A percentile compares a stretch with the other conserved stretches of the same genome.
Conservation (phyloP, 257 asterid species). For the Nicotiana noctiflora region DNA sequence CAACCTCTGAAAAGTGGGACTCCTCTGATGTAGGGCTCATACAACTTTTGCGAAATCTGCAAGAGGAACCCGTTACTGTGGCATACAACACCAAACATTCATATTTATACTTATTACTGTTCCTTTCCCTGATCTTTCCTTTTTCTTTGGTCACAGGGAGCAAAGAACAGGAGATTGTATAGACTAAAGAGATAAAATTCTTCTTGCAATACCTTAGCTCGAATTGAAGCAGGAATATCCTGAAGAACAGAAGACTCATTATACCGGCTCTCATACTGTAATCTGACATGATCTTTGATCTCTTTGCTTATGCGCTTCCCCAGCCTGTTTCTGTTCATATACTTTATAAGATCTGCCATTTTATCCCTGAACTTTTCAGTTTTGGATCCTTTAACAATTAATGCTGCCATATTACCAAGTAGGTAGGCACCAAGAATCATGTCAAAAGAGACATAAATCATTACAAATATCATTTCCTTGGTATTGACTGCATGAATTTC, state of each 20-base stretch:
- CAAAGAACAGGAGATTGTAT: background rate
- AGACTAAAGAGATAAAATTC: background rate
- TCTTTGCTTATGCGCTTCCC: slow-evolving; percentile 45
- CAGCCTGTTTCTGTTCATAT: slow-evolving; percentile 49
- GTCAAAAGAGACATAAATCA: slow-evolving; percentile 65
- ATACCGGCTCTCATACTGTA: slow-evolving; percentile 53
- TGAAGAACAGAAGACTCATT: slow-evolving; percentile 42
- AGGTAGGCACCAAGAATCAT: slow-evolving; percentile 77
- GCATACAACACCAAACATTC: background rate
- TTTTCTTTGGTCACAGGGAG: background rate
- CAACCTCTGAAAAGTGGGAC: slow-evolving; percentile 57
- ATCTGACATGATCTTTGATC: slow-evolving; percentile 51
- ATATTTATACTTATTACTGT: background rate
- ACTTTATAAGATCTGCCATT: slow-evolving; percentile 54
- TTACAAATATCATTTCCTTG: slow-evolving; percentile 77
- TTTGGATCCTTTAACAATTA: slow-evolving; percentile 71
- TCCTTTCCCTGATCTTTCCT: background rate
- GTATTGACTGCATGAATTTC: slow-evolving; percentile 67
- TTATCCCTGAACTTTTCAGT: slow-evolving; percentile 64
- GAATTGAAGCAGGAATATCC: slow-evolving; percentile 54
- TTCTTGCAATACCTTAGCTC: slow-evolving; percentile 41
- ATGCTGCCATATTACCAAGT: slow-evolving; percentile 77
- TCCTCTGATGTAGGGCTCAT: slow-evolving; percentile 38
- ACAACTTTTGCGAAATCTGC: slow-evolving; percentile 56
- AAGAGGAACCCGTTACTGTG: slow-evolving; percentile 1